These are phyloP conservation scores for Calonectria naviculata DNA, from an alignment of 2,329 filamentous ascomycete genomes.

Conservation along the genomic window DNA sequence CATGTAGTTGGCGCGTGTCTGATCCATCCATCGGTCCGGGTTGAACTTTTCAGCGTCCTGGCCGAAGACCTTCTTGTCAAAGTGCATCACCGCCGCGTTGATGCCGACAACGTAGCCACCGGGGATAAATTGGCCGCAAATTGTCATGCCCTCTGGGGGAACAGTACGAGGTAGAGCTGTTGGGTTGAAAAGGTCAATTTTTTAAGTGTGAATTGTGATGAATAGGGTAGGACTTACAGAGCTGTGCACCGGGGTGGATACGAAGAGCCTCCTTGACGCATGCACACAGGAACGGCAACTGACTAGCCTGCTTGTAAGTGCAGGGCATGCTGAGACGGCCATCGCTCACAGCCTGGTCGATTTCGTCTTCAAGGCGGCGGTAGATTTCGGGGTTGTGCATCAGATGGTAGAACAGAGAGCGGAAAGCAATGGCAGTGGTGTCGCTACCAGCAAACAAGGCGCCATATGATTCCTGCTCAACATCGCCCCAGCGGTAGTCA, in stretches of 20 bases:
- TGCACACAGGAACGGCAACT: neutral
- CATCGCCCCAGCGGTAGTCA: slow-evolving; percentile 1
- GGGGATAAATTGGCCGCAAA: slow-evolving; percentile 5
- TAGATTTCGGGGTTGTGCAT: slow-evolving; percentile 3
- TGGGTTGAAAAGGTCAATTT: neutral
- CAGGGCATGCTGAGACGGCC: neutral
- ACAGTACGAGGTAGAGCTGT: neutral
- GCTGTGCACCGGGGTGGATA: neutral
- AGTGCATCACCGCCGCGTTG: slow-evolving; percentile 16
- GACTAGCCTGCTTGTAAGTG: neutral
- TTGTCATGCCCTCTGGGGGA: neutral
- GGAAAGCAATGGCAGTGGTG: slow-evolving; percentile 7
- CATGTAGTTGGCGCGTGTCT: slow-evolving; percentile 1
- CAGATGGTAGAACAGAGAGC: neutral
- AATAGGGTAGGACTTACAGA: neutral
- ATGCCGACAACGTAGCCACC: slow-evolving; percentile 10
- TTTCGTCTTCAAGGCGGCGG: neutral
- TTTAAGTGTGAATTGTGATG: neutral
- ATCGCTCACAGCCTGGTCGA: neutral
- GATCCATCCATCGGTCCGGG: slow-evolving; percentile 14
- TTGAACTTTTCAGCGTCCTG: slow-evolving; percentile 15
- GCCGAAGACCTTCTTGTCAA: slow-evolving; percentile 14
- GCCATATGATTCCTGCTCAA: neutral
- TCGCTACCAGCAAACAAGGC: neutral
- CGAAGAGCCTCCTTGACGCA: neutral